Evolutionary conservation across 2,329 filamentous ascomycete genomes (phyloP).

Genomic region (Epichloe aotearoae): DNA sequence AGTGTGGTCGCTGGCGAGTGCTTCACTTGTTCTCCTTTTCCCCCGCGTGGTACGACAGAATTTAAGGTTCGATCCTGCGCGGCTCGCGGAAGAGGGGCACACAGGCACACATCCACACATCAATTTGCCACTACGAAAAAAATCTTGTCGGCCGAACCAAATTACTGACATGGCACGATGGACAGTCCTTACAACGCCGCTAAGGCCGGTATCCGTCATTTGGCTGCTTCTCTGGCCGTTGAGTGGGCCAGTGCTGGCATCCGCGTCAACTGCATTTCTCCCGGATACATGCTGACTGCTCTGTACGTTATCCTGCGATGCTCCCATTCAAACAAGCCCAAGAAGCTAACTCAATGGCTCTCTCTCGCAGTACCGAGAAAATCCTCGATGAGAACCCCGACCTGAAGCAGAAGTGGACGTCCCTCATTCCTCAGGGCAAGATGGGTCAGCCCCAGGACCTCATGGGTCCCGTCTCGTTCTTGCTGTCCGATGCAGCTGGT

Average conservation of each 20-base stretch:
- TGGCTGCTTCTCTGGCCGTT: constrained; percentile 77
- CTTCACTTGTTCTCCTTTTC: too few species aligned
- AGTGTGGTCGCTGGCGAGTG: too few species aligned
- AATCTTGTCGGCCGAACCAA: not conserved
- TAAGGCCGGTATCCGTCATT: constrained; percentile 82
- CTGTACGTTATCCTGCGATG: constrained; percentile 44
- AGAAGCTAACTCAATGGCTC: not conserved
- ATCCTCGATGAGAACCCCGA: constrained; percentile 90
- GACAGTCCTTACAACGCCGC: constrained; percentile 72
- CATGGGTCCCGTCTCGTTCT: constrained; percentile 83
- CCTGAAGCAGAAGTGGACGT: constrained; percentile 80
- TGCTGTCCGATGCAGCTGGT: constrained; percentile 63
- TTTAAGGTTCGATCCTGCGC: too few species aligned
- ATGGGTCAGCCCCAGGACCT: constrained; percentile 88
- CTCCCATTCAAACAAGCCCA: not conserved
- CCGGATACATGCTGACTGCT: constrained; percentile 92
- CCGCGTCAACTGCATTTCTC: constrained; percentile 87
- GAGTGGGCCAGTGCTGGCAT: constrained; percentile 87
- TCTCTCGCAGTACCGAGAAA: constrained; percentile 59
- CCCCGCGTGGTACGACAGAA: too few species aligned
- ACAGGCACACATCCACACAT: too few species aligned
- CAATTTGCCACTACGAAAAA: too few species aligned
- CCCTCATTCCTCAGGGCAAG: constrained; percentile 80
- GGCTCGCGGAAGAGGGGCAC: too few species aligned
- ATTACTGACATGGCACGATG: constrained; percentile 3